These are phyloP conservation scores for Ophiostoma sp. DNA, from an alignment of 2,329 filamentous ascomycete genomes.

Conservation along the genomic window DNA sequence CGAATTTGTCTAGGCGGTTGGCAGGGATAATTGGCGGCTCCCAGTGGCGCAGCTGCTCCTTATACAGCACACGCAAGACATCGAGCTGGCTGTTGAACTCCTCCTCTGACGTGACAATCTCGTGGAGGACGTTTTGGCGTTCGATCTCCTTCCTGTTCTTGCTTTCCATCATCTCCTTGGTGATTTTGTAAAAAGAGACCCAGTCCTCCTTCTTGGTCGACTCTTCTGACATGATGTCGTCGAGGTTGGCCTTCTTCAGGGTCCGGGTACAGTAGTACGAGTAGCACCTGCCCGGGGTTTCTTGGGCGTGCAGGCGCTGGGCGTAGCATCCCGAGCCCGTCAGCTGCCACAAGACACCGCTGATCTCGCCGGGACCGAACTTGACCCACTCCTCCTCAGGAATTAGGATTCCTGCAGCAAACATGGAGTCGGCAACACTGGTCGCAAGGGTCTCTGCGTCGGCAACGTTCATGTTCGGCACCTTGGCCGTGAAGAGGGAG, in stretches of 20 bases:
- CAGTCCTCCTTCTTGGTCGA: slow-evolving; percentile 71
- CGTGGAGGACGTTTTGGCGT: slow-evolving; percentile 88
- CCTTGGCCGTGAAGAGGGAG: slow-evolving; percentile 85
- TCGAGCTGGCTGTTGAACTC: slow-evolving; percentile 84
- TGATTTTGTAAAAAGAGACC: slow-evolving; percentile 81
- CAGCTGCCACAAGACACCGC: slow-evolving; percentile 87
- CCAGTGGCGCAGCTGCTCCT: slow-evolving; percentile 67
- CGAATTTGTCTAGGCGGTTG: slow-evolving; percentile 71
- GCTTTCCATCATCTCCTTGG: slow-evolving; percentile 65
- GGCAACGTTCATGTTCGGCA: slow-evolving; percentile 96
- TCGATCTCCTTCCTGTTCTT: slow-evolving; percentile 82
- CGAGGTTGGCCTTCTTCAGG: slow-evolving; percentile 86
- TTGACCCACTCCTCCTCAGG: slow-evolving; percentile 98
- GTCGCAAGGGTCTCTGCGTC: slow-evolving; percentile 85
- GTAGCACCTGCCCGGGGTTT: slow-evolving; percentile 75
- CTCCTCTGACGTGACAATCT: slow-evolving; percentile 91
- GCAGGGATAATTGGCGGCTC: slow-evolving; percentile 77
- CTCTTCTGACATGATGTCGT: slow-evolving; percentile 64
- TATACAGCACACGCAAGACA: slow-evolving; percentile 77
- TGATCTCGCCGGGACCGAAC: slow-evolving; percentile 72
- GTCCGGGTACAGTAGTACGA: slow-evolving; percentile 91
- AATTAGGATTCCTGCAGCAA: slow-evolving; percentile 68
- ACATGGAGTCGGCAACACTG: slow-evolving; percentile 73
- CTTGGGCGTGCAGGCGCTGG: slow-evolving; percentile 68
- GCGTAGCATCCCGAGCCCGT: slow-evolving; percentile 90